phyloP scores from a whole-genome alignment of 768 basidiomycete genomes.

The Boletus sensibilis region DNA sequence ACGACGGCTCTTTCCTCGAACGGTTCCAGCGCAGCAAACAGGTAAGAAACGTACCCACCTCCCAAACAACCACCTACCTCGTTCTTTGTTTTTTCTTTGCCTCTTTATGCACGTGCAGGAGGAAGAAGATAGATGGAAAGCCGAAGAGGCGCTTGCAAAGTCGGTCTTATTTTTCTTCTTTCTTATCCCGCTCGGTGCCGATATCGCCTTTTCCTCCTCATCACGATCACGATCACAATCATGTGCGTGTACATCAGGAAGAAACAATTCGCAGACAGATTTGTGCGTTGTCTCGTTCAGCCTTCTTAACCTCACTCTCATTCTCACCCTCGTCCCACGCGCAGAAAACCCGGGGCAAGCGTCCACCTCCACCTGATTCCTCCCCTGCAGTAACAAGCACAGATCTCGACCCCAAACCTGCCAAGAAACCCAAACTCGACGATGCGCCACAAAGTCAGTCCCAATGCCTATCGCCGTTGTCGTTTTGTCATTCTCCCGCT shows the following conservation, averaged over 20 bases:
- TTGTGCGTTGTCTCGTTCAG: conserved; percentile 42
- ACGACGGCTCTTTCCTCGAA: conserved; percentile 69
- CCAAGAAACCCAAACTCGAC: conserved; percentile 42
- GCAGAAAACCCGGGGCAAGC: conserved; percentile 62
- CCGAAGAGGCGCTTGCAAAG: conserved; percentile 51
- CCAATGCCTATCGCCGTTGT: neutral
- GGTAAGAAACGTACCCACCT: conserved; percentile 34
- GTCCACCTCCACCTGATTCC: conserved; percentile 42
- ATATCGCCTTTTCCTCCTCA: neutral
- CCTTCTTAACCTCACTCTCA: neutral
- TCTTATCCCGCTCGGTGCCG: neutral
- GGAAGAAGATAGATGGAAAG: conserved; percentile 57
- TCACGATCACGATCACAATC: neutral
- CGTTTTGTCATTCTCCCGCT: neutral
- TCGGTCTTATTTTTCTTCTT: conserved; percentile 26
- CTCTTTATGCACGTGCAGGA: conserved; percentile 36
- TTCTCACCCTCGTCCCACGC: too few relatives aligned
- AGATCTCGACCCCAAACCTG: conserved; percentile 33
- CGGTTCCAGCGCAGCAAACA: conserved; percentile 28
- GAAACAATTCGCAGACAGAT: conserved; percentile 57
- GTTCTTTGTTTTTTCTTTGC: neutral
- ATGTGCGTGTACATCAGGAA: conserved; percentile 41
- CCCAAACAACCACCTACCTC: neutral
- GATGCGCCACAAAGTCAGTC: conserved; percentile 34
- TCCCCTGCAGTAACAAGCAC: conserved; percentile 32